A percentile compares a stretch with the other conserved stretches of the same genome.
phyloP scores from a whole-genome alignment of 352 stramenopile species.

The Phytophthora ohioensis region DNA sequence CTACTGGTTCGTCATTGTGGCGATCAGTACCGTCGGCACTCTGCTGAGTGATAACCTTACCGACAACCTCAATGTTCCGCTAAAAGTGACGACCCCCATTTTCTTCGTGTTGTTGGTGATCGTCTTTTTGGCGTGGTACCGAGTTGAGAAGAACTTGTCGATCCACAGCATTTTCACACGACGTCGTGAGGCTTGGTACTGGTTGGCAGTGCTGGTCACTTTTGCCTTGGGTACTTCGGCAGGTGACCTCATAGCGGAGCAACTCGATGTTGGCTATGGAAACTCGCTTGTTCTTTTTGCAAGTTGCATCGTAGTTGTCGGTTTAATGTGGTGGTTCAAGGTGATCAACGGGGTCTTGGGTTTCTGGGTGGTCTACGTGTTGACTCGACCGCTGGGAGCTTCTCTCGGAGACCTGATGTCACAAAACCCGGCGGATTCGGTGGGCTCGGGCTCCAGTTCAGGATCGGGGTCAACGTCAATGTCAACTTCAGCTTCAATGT shows the following conservation, averaged over 20 bases:
- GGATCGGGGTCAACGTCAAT: not conserved
- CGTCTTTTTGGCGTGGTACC: slow-evolving; percentile 30
- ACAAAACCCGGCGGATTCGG: slow-evolving; percentile 32
- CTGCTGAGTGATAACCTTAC: slow-evolving; percentile 38
- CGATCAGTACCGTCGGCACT: slow-evolving; percentile 39
- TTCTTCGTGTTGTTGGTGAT: slow-evolving; percentile 30
- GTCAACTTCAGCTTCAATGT: not conserved
- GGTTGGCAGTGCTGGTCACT: slow-evolving; percentile 34
- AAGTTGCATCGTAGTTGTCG: slow-evolving; percentile 28
- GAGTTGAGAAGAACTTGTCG: slow-evolving; percentile 15
- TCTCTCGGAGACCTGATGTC: slow-evolving; percentile 40
- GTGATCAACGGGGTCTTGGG: slow-evolving; percentile 31
- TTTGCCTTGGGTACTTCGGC: slow-evolving; percentile 35
- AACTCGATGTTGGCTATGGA: slow-evolving; percentile 37
- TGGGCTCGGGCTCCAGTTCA: slow-evolving; percentile 2
- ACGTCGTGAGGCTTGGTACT: slow-evolving; percentile 33
- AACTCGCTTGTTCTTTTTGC: slow-evolving; percentile 39
- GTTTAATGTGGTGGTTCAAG: slow-evolving; percentile 28
- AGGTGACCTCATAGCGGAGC: slow-evolving; percentile 38
- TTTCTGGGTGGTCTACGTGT: slow-evolving; percentile 40
- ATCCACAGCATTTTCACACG: slow-evolving; percentile 36
- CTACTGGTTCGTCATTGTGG: slow-evolving; percentile 42
- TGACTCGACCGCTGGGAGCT: slow-evolving; percentile 36
- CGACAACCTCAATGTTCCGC: slow-evolving; percentile 33
- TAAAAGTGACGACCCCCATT: slow-evolving; percentile 22